Evolutionary conservation across 2,329 filamentous ascomycete species (phyloP), one percentile per base, ranked within the genome.

Genomic region (Pestalotiopsis sp.): DNA sequence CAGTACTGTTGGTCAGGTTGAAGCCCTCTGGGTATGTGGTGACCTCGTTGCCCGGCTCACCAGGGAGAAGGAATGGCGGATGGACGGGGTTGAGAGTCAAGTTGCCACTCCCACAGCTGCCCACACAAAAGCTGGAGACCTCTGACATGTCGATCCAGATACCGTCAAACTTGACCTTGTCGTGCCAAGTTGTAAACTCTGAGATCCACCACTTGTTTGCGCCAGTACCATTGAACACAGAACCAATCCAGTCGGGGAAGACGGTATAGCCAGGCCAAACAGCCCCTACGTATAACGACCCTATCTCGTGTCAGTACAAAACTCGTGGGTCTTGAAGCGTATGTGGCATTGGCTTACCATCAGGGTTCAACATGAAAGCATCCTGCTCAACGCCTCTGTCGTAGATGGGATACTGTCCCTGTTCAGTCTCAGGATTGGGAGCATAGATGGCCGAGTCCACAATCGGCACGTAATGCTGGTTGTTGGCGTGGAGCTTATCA

Each of bases 191-290:
- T 1, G 73, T 73, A 67, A 93, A 85, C 73, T 94, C 88, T 0
- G 84, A 80, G 17, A 85, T 86, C 92, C 92, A 95, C 84, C 90
- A 95, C 13, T 83, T 75, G 68, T 91, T 86, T 0, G 91, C 87
- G n/a, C 87, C 86, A 0, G 88, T 87, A 45, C 87, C 83, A 73
- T 92, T 91, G 3, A 89, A 80, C 1, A 86, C 81, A 1, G 89
- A 83, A 2, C 89, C 87, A 4, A 87, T 78, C 90, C 91, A 95
- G 75, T 95, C 93, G 0, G 91, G 90, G 77, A 89, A 93, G 9
- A 88, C 91, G 0, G 90, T 90, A 68, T 87, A 87, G 25, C 92
- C 92, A 14, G 92, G 91, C 92, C 92, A 95, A 25, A 94, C 92
- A 7, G 89, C 86, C 36, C 92, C 88, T 20, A 86, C 80, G 70